phyloP scores from a whole-genome alignment of 2,329 filamentous ascomycete genomes.

The Elsinoe arachidis region DNA sequence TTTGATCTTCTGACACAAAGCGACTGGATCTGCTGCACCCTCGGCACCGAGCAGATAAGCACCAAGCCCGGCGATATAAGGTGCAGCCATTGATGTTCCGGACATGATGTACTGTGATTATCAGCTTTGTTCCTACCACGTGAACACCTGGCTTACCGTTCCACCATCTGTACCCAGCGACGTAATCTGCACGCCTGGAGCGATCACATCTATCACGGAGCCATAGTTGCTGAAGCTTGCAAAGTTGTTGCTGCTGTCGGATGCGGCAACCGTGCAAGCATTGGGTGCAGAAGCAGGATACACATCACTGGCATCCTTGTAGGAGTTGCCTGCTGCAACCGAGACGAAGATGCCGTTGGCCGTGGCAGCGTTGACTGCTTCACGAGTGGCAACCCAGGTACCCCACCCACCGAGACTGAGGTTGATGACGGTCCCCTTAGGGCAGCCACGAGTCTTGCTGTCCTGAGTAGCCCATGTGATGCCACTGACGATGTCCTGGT shows the following conservation, averaged over 20 bases:
- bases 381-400: conserved; percentile 27
- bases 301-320: conserved; percentile 18
- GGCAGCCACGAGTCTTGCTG: conserved; percentile 24
- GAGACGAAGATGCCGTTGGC: conserved; percentile 31
- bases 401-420: conserved; percentile 31
- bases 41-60: conserved; percentile 57
- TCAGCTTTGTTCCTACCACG: background rate
- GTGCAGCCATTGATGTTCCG: conserved; percentile 58
- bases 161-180: conserved; percentile 22
- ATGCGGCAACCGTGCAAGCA: conserved; percentile 28
- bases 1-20: conserved; percentile 41
- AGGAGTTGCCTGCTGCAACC: conserved; percentile 28
- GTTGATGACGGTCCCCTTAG: conserved; percentile 28
- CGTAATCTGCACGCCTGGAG: conserved; percentile 29
- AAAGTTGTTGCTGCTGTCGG: conserved; percentile 21
- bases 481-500: conserved; percentile 30
- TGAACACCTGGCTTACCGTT: background rate
- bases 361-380: conserved; percentile 28
- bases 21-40: conserved; percentile 36
- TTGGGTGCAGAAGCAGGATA: conserved; percentile 29
- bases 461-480: conserved; percentile 30
- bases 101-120: conserved; percentile 32
- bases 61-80: conserved; percentile 59
- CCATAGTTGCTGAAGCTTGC: conserved; percentile 33
- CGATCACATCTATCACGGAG: conserved; percentile 29